Evolutionary conservation across 805 yeast species (phyloP), one percentile per base, ranked within the genome.

Genomic region (Candida sakaeoensis): DNA sequence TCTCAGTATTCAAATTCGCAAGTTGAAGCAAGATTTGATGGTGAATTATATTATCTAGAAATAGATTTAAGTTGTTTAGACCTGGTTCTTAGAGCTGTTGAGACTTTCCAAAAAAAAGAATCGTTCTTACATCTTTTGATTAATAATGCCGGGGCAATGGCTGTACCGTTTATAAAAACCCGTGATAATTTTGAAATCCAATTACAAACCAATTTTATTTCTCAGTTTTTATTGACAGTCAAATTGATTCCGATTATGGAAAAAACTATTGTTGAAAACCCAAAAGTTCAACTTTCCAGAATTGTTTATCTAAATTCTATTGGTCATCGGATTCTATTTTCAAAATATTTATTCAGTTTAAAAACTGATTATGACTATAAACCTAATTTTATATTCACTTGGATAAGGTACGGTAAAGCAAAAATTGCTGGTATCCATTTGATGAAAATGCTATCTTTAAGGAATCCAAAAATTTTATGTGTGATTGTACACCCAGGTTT

Each of bases 81-180:
- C 14, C 59, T 66, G 39, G 72, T 69, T 8, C 36, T 58, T 10
- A 37, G 41, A 8, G 84, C 87, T 0, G 76, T 75, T 9, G 50
- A 55, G 7, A 61, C 61, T 24, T 70, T 83, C 43, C 60, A 60
- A 30, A 56, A 58, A 12, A 48, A 61, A 38, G 91, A 83, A 48
- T 54, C 58, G 19, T 45, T 63, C 14, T 55, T 87, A 22, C 80
- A 85, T 55, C 58, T 86, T 16, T 65, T 87, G 24, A 71, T 87
- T 33, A 78, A 85, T 50, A 87, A 86, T 57, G 90, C 95, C 1
- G 93, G 95, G 2, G 77, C 82, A 4, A 81, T 84, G 79, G 89
- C 84, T 12, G 66, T 80, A n/a, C 91, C 95, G 0, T 79, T 66
- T 55, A 65, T 74, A 15, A 48, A 68, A 23, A 84, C 95, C 0